phyloP scores from a whole-genome alignment of 2,329 filamentous ascomycete species.

The Diaporthe caulivora region DNA sequence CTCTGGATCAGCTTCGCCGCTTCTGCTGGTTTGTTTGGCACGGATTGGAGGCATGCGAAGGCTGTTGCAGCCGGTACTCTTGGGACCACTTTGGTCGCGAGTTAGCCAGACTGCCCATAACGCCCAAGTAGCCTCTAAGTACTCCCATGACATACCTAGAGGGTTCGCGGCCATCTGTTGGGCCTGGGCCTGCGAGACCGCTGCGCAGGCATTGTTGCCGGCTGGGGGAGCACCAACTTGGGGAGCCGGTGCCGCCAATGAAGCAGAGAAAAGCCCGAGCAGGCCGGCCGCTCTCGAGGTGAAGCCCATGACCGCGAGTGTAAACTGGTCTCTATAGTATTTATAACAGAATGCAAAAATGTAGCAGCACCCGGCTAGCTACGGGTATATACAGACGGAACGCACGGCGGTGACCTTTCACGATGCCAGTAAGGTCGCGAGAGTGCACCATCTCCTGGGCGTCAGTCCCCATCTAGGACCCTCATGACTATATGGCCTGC shows the following conservation, averaged over 20 bases:
- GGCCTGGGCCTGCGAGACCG: conserved; percentile 29
- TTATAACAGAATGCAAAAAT: conserved; percentile 14
- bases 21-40: conserved; percentile 52
- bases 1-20: conserved; percentile 52
- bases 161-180: conserved; percentile 32
- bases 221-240: conserved; percentile 13
- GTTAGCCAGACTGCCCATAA: conserved; percentile 4
- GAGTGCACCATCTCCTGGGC: background rate
- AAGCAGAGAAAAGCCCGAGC: conserved; percentile 26
- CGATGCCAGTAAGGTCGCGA: conserved; percentile 29
- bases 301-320: conserved; percentile 15
- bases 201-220: conserved; percentile 27
- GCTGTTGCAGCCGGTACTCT: conserved; percentile 53
- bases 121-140: background rate
- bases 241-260: conserved; percentile 30
- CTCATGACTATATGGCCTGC: conserved; percentile 25
- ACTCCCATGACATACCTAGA: background rate
- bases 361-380: conserved; percentile 37
- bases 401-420: conserved; percentile 17
- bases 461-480: background rate
- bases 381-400: conserved; percentile 19
- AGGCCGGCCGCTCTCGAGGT: conserved; percentile 32
- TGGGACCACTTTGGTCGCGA: conserved; percentile 42
- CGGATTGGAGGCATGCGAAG: conserved; percentile 53
- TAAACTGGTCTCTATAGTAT: conserved; percentile 2